Conservation (phyloP, 2,329 filamentous ascomycete genomes). For the Sarocladium oryzae region DNA sequence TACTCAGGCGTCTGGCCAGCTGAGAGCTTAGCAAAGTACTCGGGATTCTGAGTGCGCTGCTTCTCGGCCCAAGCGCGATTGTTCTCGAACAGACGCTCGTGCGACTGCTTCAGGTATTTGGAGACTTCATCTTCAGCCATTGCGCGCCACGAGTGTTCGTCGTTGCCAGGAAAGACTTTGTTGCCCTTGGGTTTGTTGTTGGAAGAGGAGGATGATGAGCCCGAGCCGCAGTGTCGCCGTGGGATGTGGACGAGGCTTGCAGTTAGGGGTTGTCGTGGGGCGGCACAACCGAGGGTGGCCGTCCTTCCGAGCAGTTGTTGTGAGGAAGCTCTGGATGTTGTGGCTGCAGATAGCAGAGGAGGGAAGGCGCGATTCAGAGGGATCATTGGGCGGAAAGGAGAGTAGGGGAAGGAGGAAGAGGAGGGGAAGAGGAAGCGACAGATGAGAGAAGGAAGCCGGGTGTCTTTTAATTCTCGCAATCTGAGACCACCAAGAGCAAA, state of each 20-base stretch:
- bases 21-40: constrained; percentile 58
- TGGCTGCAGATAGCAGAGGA: constrained; percentile 3
- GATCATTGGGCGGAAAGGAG: not conserved
- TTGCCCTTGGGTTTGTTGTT: constrained; percentile 8
- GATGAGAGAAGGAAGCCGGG: not conserved
- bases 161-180: constrained; percentile 10
- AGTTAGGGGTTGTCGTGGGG: not conserved
- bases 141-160: constrained; percentile 16
- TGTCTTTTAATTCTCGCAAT: constrained; percentile 4
- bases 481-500: constrained; percentile 8
- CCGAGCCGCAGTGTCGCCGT: not conserved
- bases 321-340: constrained; percentile 7
- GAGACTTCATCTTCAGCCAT: constrained; percentile 37
- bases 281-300: not conserved
- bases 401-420: not conserved
- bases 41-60: constrained; percentile 51
- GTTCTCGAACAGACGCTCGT: constrained; percentile 63
- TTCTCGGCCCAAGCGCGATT: constrained; percentile 60
- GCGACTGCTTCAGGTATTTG: constrained; percentile 54
- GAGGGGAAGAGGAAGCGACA: not conserved
- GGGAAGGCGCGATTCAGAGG: not conserved
- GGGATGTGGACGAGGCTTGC: not conserved
- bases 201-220: not conserved
- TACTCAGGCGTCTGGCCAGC: constrained; percentile 64
- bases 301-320: constrained; percentile 3